phyloP scores from a whole-genome alignment of 129 eudicot species.

The Kitagawia praeruptora region DNA sequence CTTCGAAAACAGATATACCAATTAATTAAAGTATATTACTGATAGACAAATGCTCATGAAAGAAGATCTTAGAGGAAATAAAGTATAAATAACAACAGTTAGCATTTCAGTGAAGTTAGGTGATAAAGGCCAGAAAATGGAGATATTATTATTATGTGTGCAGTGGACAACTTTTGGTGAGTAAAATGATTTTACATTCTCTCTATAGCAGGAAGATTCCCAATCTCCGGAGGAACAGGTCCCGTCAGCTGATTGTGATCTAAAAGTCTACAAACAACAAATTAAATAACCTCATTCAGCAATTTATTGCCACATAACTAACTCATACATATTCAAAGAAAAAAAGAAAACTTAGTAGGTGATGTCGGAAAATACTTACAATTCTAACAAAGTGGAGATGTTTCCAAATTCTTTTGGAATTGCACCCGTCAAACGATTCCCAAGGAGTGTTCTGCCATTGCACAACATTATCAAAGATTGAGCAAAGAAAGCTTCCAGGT shows the following conservation, averaged over 20 bases:
- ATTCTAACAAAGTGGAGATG: slow-evolving; percentile 36
- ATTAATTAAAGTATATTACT: background rate
- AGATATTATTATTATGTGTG: background rate
- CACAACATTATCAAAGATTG: background rate
- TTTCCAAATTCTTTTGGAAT: slow-evolving; percentile 63
- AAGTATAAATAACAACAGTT: background rate
- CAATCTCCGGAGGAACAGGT: slow-evolving; percentile 50
- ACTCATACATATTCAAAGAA: background rate
- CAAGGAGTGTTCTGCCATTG: slow-evolving; percentile 41
- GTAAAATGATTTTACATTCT: slow-evolving; percentile 38
- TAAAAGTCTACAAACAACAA: slow-evolving; percentile 25
- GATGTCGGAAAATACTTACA: slow-evolving; percentile 31
- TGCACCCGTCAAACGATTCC: slow-evolving; percentile 51
- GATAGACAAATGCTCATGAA: background rate
- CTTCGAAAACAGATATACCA: slow-evolving; percentile 25
- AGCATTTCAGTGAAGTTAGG: background rate
- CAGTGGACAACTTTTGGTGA: background rate
- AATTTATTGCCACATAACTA: background rate
- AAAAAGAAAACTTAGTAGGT: background rate
- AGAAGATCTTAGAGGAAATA: background rate
- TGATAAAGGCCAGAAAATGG: background rate
- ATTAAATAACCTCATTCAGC: slow-evolving; percentile 1
- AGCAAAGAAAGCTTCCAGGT: background rate
- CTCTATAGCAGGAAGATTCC: slow-evolving; percentile 43
- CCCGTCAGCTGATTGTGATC: slow-evolving; percentile 64